A percentile compares a stretch with the other conserved stretches of the same genome.
Conservation (phyloP, 2,329 filamentous ascomycete genomes). For the Mycosphaerella sp. region DNA sequence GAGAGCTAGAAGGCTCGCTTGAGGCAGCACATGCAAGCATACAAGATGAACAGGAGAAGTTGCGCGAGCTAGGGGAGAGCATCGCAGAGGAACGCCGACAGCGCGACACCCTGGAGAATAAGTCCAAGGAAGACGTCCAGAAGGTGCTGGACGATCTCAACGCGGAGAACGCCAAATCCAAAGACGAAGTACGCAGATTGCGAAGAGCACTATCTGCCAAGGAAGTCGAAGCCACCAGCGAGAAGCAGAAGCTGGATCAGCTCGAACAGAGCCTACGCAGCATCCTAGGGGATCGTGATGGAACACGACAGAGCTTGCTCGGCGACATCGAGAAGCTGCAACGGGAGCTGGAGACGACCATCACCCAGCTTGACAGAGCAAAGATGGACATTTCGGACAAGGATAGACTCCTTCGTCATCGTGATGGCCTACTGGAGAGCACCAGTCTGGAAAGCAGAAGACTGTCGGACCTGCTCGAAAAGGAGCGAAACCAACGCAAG, state of each 20-base stretch:
- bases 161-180: conserved; percentile 68
- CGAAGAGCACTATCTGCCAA: conserved; percentile 75
- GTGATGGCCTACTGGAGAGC: conserved; percentile 80
- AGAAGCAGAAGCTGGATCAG: conserved; percentile 85
- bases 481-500: conserved; percentile 76
- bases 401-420: conserved; percentile 80
- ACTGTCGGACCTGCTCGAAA: conserved; percentile 80
- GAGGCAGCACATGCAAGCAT: conserved; percentile 71
- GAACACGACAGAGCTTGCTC: conserved; percentile 76
- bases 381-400: conserved; percentile 79
- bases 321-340: conserved; percentile 79
- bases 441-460: conserved; percentile 81
- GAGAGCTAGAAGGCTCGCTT: conserved; percentile 78
- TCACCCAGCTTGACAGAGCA: conserved; percentile 72
- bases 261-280: conserved; percentile 83
- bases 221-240: conserved; percentile 82
- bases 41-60: conserved; percentile 74
- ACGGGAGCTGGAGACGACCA: conserved; percentile 75
- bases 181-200: conserved; percentile 76
- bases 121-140: conserved; percentile 92
- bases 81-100: conserved; percentile 76
- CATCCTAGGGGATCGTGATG: conserved; percentile 78
- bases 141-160: conserved; percentile 91
- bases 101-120: conserved; percentile 74
- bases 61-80: conserved; percentile 51